phyloP scores from a whole-genome alignment of 2,329 filamentous ascomycete genomes.

The Xenoacremonium recifei region DNA sequence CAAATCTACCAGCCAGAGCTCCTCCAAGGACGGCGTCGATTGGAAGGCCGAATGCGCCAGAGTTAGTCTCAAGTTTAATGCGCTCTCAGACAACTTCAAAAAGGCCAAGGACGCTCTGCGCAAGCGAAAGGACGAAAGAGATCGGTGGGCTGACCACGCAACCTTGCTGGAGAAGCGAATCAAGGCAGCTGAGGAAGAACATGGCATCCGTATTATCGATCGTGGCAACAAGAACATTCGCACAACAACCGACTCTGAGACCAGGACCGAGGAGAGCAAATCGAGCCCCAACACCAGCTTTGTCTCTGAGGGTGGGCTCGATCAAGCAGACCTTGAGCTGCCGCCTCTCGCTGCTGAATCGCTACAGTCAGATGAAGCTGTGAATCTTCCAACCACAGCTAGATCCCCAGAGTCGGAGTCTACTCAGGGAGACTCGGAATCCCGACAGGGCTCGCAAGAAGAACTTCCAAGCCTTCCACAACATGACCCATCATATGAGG shows the following conservation, averaged over 20 bases:
- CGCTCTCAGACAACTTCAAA: conserved; percentile 41
- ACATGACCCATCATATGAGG: conserved; percentile 5
- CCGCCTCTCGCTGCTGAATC: conserved; percentile 24
- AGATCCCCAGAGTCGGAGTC: conserved; percentile 25
- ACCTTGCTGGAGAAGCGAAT: conserved; percentile 43
- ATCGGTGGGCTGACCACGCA: conserved; percentile 46
- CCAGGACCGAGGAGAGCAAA: conserved; percentile 6
- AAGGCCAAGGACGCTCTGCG: conserved; percentile 36
- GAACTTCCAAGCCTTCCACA: conserved; percentile 22
- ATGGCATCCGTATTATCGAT: conserved; percentile 30
- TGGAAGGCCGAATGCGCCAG: conserved; percentile 34
- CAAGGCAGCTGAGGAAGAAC: conserved; percentile 39
- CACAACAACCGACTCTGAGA: conserved; percentile 6
- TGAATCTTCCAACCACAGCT: conserved; percentile 3
- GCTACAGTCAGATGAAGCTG: conserved; percentile 7
- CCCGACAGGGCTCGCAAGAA: conserved; percentile 14
- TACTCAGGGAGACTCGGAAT: conserved; percentile 28
- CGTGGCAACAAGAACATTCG: conserved; percentile 10
- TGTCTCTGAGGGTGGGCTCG: conserved; percentile 20
- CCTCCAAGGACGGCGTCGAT: conserved; percentile 13
- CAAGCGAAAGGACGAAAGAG: conserved; percentile 40
- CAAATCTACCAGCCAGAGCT: neutral
- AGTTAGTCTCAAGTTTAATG: conserved; percentile 39
- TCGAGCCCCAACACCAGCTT: conserved; percentile 19
- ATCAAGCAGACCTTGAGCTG: conserved; percentile 26